These are phyloP conservation scores for Secale cereale DNA, from an alignment of 176 grass and related monocot genomes.

Conservation along the genomic window DNA sequence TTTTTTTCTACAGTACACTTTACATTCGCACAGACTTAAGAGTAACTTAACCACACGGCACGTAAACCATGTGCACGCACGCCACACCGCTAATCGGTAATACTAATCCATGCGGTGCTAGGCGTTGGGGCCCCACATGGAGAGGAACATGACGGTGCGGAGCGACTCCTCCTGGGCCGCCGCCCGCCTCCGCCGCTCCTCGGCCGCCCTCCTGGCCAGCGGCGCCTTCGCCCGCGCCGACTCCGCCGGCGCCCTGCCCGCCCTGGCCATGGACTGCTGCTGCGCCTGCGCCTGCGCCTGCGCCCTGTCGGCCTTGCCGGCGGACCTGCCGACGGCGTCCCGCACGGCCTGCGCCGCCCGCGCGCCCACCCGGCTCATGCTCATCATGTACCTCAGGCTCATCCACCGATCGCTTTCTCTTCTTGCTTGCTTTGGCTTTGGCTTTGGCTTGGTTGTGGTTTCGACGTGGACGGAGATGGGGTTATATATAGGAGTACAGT, in stretches of 20 bases:
- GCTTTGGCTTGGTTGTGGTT: background rate
- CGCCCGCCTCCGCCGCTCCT: constrained; percentile 33
- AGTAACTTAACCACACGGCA: too few relatives aligned
- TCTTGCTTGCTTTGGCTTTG: background rate
- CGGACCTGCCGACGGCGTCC: constrained; percentile 11
- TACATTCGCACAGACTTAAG: too few relatives aligned
- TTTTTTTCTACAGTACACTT: too few relatives aligned
- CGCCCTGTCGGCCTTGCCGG: constrained; percentile 58
- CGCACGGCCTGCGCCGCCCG: constrained; percentile 49
- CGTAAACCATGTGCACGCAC: too few relatives aligned
- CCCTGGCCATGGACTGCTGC: constrained; percentile 1
- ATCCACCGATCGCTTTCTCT: constrained; percentile 23
- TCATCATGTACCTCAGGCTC: constrained; percentile 66
- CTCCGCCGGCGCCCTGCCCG: constrained; percentile 16
- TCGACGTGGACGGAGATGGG: background rate
- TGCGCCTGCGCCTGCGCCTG: constrained; percentile 30
- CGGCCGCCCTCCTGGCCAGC: constrained; percentile 18
- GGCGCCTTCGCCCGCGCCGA: constrained; percentile 35
- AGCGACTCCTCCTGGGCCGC: constrained; percentile 55
- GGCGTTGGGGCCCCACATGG: constrained; percentile 71
- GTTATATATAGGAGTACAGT: too few relatives aligned
- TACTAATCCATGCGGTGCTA: background rate
- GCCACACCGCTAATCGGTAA: too few relatives aligned
- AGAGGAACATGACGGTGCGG: constrained; percentile 84
- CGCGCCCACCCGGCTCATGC: constrained; percentile 48